Evolutionary conservation across 2,329 filamentous ascomycete genomes (phyloP).

Genomic region (Aspergillus fijiensis): DNA sequence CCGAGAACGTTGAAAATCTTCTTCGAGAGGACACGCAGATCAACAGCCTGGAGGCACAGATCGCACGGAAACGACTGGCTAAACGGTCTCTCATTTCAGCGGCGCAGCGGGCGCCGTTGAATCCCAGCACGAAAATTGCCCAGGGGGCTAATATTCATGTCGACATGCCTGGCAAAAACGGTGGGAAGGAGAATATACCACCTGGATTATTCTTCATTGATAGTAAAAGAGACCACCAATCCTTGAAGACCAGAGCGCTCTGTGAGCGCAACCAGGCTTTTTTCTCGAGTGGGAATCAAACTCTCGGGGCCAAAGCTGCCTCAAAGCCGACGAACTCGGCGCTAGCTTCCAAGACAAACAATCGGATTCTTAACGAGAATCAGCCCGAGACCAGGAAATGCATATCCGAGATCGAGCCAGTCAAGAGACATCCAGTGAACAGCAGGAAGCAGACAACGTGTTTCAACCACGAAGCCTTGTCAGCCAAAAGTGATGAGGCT

Average conservation of each 20-base stretch:
- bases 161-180: conserved; percentile 54
- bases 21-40: conserved; percentile 24
- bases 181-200: conserved; percentile 64
- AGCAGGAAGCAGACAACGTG: not conserved
- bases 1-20: conserved; percentile 5
- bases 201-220: conserved; percentile 40
- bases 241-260: conserved; percentile 24
- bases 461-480: not conserved
- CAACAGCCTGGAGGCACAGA: conserved; percentile 35
- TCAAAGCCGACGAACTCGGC: conserved; percentile 4
- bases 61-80: conserved; percentile 33
- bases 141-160: conserved; percentile 44
- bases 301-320: not conserved
- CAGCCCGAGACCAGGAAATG: conserved; percentile 17
- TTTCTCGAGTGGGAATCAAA: conserved; percentile 13
- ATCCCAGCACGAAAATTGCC: conserved; percentile 38
- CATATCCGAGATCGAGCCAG: conserved; percentile 8
- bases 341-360: conserved; percentile 9
- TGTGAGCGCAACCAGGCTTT: conserved; percentile 20
- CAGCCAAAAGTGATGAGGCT: conserved; percentile 11
- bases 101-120: conserved; percentile 48
- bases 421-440: not conserved
- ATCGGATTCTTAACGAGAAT: conserved; percentile 7
- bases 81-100: conserved; percentile 24
- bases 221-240: conserved; percentile 20